These are phyloP conservation scores for Metschnikowia lochheadii DNA, from an alignment of 805 yeast genomes.

Conservation along the genomic window DNA sequence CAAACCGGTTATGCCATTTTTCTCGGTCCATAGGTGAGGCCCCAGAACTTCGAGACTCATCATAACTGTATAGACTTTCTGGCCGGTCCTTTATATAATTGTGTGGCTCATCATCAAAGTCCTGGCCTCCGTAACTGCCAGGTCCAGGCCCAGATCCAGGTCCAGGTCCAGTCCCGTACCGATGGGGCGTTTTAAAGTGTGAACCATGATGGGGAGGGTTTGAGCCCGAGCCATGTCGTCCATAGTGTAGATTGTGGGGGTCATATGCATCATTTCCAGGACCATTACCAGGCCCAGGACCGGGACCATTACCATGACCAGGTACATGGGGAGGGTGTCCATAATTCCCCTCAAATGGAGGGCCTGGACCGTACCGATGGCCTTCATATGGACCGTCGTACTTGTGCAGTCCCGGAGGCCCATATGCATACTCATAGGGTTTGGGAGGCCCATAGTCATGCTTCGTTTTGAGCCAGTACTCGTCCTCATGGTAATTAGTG, in stretches of 20 bases:
- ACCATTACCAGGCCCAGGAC: too few relatives aligned
- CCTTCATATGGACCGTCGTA: neutral
- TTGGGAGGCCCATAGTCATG: neutral
- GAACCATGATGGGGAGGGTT: neutral
- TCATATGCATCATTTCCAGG: neutral
- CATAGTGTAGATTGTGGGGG: neutral
- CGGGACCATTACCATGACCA: too few relatives aligned
- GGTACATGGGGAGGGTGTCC: neutral
- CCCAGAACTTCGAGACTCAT: neutral
- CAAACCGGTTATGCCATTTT: neutral
- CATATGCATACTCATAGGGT: neutral
- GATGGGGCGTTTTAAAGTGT: neutral
- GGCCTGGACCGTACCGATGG: neutral
- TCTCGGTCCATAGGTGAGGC: neutral
- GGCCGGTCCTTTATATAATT: neutral
- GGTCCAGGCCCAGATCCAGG: neutral
- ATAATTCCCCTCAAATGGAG: neutral
- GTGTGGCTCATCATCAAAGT: neutral
- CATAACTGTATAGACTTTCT: neutral
- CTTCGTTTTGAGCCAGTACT: neutral
- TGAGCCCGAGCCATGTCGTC: neutral
- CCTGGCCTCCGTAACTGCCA: neutral
- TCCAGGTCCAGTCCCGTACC: neutral
- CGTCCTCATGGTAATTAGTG: neutral
- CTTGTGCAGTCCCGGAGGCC: neutral